Percentiles rank a stretch among this genome's conserved stretches.
These are phyloP conservation scores for Hypsizygus ulmarius DNA, from an alignment of 1,284 basidiomycete genomes.

Conservation along the genomic window DNA sequence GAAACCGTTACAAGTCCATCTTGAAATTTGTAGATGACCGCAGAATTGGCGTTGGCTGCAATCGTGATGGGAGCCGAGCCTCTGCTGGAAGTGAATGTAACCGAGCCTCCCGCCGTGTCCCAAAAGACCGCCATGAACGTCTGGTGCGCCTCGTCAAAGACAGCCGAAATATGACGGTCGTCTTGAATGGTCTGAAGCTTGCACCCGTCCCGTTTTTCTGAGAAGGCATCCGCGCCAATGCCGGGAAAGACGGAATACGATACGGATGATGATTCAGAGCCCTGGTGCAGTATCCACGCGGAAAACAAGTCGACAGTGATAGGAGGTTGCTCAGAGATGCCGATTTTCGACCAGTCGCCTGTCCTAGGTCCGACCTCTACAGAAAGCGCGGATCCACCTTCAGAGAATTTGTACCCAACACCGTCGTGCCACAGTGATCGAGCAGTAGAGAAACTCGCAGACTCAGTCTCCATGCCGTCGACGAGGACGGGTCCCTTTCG, in stretches of 20 bases:
- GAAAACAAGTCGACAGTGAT: slow-evolving; percentile 53
- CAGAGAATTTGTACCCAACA: slow-evolving; percentile 48
- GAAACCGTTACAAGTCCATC: slow-evolving; percentile 42
- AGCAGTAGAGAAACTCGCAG: slow-evolving; percentile 34
- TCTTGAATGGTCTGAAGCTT: slow-evolving; percentile 36
- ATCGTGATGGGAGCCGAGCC: slow-evolving; percentile 29
- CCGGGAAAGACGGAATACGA: slow-evolving; percentile 56
- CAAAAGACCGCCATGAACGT: slow-evolving; percentile 39
- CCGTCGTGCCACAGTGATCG: slow-evolving; percentile 51
- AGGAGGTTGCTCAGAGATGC: slow-evolving; percentile 48
- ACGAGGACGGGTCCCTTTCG: slow-evolving; percentile 42
- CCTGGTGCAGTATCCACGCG: slow-evolving; percentile 50
- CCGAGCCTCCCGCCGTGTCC: slow-evolving; percentile 27
- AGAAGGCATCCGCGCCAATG: slow-evolving; percentile 32
- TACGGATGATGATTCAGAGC: slow-evolving; percentile 28
- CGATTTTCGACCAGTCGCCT: slow-evolving; percentile 59
- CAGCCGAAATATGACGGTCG: slow-evolving; percentile 38
- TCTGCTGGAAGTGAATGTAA: slow-evolving; percentile 19
- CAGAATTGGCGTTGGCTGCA: slow-evolving; percentile 36
- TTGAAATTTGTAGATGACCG: slow-evolving; percentile 38
- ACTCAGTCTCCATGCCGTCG: slow-evolving; percentile 33
- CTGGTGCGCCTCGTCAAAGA: slow-evolving; percentile 28
- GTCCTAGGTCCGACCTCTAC: slow-evolving; percentile 43
- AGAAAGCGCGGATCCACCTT: slow-evolving; percentile 34
- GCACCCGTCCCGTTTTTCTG: slow-evolving; percentile 21